Evolutionary conservation across 1,284 basidiomycete species (phyloP).

Genomic region (Trichosporon ovoides): DNA sequence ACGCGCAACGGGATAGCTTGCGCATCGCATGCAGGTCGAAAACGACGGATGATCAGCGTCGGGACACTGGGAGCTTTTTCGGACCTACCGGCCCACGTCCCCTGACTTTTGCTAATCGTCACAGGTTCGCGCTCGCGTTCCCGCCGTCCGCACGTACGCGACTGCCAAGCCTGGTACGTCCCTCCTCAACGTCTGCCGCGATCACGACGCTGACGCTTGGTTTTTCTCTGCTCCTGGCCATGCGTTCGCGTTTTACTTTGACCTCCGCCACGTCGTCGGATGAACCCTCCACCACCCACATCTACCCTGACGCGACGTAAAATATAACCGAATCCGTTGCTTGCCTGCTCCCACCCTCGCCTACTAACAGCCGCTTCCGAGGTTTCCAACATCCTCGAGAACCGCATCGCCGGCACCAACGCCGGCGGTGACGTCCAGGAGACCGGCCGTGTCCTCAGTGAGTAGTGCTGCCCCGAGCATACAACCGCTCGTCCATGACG

Average conservation of each 20-base stretch:
- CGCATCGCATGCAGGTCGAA: neutral
- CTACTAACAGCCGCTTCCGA: slow-evolving; percentile 78
- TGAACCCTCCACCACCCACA: slow-evolving; percentile 6
- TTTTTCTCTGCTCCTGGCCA: neutral
- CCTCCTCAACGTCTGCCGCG: neutral
- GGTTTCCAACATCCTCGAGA: slow-evolving; percentile 98
- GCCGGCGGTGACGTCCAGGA: slow-evolving; percentile 94
- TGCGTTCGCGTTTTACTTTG: slow-evolving; percentile 3
- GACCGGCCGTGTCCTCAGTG: slow-evolving; percentile 95
- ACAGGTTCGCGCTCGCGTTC: slow-evolving; percentile 16
- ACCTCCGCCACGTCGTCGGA: slow-evolving; percentile 8
- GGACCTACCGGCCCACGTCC: slow-evolving; percentile 18
- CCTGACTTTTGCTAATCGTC: slow-evolving; percentile 6
- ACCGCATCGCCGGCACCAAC: slow-evolving; percentile 88
- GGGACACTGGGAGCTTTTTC: slow-evolving; percentile 7
- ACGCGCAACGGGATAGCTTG: neutral
- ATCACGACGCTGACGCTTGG: slow-evolving; percentile 10
- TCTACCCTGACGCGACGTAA: slow-evolving; percentile 4
- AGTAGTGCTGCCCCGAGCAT: slow-evolving; percentile 44
- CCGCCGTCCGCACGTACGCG: slow-evolving; percentile 69
- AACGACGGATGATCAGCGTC: neutral
- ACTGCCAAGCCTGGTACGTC: slow-evolving; percentile 92
- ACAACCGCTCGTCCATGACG: neutral
- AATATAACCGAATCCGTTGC: slow-evolving; percentile 6
- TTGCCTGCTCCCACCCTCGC: neutral